Base-by-base conservation (phyloP, 1,284 basidiomycete genomes). In the Dichomitus squalens region DNA sequence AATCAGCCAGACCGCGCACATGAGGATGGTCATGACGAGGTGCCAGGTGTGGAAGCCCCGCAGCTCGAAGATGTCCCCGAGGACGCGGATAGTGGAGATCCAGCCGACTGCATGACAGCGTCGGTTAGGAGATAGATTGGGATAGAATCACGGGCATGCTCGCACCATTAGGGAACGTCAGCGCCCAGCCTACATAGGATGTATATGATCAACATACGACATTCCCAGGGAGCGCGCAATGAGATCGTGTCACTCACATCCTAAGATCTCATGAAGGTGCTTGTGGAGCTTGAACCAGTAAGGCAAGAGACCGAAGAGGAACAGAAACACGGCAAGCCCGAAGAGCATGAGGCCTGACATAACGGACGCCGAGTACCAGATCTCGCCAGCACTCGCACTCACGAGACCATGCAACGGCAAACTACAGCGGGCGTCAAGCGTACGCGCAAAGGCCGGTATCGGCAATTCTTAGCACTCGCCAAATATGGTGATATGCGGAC, bases 231-330 rank as follows among this genome's bases (percentile, higher is more conserved):
- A 34, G 51, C 8, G 14, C 39, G 39, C 25, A 36, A 25, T 27
- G 23, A 40, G 46, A 43, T 40, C 56, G 51, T 31, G 40, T n/a
- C n/a, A 63, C 76, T 64, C 58, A 76, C 78, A 80, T 53, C 79
- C 78, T n/a, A 81, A 73, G 53, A 81, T 81, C 57, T 81, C 78
- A 55, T 71, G 66, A 43, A 81, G 70, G 49, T 76, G 69, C 68
- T 78, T 80, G 68, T 79, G 76, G 21, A 80, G 53, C 66, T 80
- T 81, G 72, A 78, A 80, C 76, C 77, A 79, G 60, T 78, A 80
- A 20, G 79, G 78, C 16, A 80, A 60, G 16, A 73, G 67, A 16
- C 76, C 78, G 51, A 80, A 79, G 27, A 76, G 23, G 66, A 80
- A 80, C 51, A 80, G 72, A 67, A 80, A 80, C 11, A 80, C 69